Base-by-base conservation (phyloP, 2,329 filamentous ascomycete species). In the Cyclaneusma minus region DNA sequence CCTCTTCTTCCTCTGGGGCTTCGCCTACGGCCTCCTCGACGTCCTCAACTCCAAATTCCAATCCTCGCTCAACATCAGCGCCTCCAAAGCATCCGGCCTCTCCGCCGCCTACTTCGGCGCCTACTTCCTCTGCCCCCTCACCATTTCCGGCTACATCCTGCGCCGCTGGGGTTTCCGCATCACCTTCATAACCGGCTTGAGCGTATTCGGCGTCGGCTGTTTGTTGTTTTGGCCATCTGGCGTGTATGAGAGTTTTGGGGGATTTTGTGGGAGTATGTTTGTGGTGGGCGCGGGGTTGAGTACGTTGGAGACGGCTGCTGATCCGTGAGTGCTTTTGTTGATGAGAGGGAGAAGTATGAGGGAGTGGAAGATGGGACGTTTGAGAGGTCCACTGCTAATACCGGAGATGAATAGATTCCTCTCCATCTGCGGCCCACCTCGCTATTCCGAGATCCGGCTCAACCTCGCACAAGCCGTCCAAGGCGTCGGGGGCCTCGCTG, bases 391-490 rank as follows among this genome's bases (percentile, higher is more conserved):
- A 16, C 14, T 18, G 21, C 24, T 34, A 28, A 43, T 27, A 7
- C n/a, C n/a, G n/a, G n/a, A n/a, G n/a, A n/a, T n/a, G n/a, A n/a
- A n/a, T n/a, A n/a, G n/a, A n/a, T 40, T 47, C 32, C 33, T 42
- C 21, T 29, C 35, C 48, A 60, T 68, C 23, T 72, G 67, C 43
- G 70, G 70, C 24, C 79, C 78, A 3, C 73, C 78, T 6, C 63
- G 65, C 35, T 81, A 74, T 48, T 69, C 76, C 5, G 77, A 81
- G 42, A 61, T 83, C 34, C 69, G 79, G 36, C 70, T 85, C 54
- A 79, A 84, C 50, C 55, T 83, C 27, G 73, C 77, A 1, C 78
- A 85, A 48, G 74, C 75, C 28, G 75, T 84, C 52, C 79, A 84
- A 42, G 79, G 74, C 28, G 68, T 83, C 24, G 78, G 77, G 18